Evolutionary conservation across 768 basidiomycete species (phyloP).

Genomic region (Termitomyces sp.): DNA sequence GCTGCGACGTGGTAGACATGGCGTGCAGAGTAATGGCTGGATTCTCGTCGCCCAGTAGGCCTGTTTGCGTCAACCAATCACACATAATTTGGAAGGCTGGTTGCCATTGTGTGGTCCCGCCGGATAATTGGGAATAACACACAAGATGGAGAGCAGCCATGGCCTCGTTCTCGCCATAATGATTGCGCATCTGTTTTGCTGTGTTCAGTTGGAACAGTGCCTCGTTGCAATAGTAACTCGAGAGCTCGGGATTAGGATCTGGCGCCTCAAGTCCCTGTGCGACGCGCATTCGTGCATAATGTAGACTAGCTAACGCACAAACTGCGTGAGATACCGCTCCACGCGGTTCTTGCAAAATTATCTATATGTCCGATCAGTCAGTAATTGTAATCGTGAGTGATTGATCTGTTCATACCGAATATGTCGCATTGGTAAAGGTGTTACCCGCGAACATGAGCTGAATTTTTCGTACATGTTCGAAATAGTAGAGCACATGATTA

Average conservation of each 20-base stretch:
- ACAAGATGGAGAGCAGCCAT: constrained; percentile 78
- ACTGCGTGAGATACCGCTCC: constrained; percentile 72
- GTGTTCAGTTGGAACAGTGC: constrained; percentile 60
- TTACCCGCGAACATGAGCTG: constrained; percentile 67
- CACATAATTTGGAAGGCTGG: constrained; percentile 64
- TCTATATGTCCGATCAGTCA: constrained; percentile 23
- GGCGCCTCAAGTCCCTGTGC: constrained; percentile 59
- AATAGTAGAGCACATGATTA: constrained; percentile 71
- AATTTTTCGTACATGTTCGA: constrained; percentile 63
- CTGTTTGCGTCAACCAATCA: constrained; percentile 73
- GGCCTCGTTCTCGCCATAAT: constrained; percentile 66
- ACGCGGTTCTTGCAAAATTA: constrained; percentile 61
- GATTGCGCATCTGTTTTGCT: constrained; percentile 49
- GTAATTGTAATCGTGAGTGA: constrained; percentile 5
- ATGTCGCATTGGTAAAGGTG: constrained; percentile 59
- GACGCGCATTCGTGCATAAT: constrained; percentile 59
- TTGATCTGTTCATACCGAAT: constrained; percentile 45
- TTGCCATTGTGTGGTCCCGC: constrained; percentile 68
- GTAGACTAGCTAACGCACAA: constrained; percentile 72
- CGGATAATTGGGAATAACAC: constrained; percentile 68
- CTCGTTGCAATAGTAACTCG: constrained; percentile 63
- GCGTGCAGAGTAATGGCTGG: constrained; percentile 54
- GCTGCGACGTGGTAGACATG: constrained; percentile 50
- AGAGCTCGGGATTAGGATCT: constrained; percentile 49
- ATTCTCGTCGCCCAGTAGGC: constrained; percentile 60